Evolutionary conservation across 2,329 filamentous ascomycete species (phyloP), one percentile per base, ranked within the genome.

Genomic region (Myriosclerotinia curreyana): DNA sequence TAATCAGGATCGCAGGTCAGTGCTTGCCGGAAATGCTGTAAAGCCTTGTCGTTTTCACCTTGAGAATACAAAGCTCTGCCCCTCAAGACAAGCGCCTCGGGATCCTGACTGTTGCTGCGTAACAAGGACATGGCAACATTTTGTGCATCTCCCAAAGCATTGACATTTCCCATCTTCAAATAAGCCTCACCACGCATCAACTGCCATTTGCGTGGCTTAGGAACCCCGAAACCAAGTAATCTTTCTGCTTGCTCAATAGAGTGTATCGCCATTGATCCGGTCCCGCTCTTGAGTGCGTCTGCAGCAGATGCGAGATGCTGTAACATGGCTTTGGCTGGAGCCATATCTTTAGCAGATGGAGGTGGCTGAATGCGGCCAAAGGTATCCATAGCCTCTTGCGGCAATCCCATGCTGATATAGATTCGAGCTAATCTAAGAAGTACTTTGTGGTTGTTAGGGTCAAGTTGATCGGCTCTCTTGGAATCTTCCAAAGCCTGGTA

Each of bases 1-100:
- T 90, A 95, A 76, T 99, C 95, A 11, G 95, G 95, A 71, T 98
- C 95, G 76, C 93, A 92, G 75, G 83, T 90, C 64, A 96, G 80
- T 25, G 94, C 95, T 79, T 95, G 91, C 69, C 92, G 86, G 80
- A 98, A 95, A 76, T 96, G 91, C 74, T 94, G 90, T 51, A 96
- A 84, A 1, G 95, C 94, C 81, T 97, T 96, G 2, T 96, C 91
- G 73, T 96, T 96, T 71, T 99, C 95, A 38, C 95, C 95, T 75
- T 95, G 91, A 5, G 87, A 88, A 73, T 98, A 98, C 58, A 96
- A 83, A 20, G 92, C 89, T 68, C 92, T 86, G 31, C 94, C 95
- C 55, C 94, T 86, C 60, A 99, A 84, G 7, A 97, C 91, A 68
- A 99, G 80, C 1, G 94, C 95, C 78, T 99, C 95, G 1, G 95